Evolutionary conservation across 176 grass and related monocot genomes (phyloP).

Genomic region (Triticum dicoccoides): DNA sequence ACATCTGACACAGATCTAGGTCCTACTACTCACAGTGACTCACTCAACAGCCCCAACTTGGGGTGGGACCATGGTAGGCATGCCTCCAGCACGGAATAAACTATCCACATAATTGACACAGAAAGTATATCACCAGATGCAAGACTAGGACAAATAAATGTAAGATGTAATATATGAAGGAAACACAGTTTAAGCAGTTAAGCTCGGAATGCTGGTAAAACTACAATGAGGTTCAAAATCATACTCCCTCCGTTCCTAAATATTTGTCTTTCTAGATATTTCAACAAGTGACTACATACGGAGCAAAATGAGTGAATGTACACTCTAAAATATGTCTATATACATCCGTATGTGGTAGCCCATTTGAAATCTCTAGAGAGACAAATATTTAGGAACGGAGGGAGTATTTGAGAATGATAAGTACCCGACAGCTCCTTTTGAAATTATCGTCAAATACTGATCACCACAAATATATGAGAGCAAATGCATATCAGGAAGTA

Average conservation of each 20-base stretch:
- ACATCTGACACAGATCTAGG: not conserved
- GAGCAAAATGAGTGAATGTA: too few species aligned
- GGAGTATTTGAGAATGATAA: not conserved
- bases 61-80: not conserved
- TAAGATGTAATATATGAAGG: not conserved
- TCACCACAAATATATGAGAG: not conserved
- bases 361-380: too few species aligned
- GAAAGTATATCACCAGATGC: not conserved
- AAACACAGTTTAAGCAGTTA: not conserved
- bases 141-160: not conserved
- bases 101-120: not conserved
- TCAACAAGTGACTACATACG: too few species aligned
- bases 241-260: not conserved
- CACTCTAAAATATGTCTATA: too few species aligned
- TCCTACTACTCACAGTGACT: not conserved
- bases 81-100: not conserved
- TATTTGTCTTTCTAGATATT: too few species aligned
- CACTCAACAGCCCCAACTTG: not conserved
- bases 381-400: too few species aligned
- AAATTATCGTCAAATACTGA: slow-evolving; percentile 13
- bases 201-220: not conserved
- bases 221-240: not conserved
- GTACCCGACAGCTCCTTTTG: not conserved
- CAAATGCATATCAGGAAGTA: not conserved
- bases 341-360: too few species aligned